Evolutionary conservation across 352 stramenopile genomes (phyloP), one percentile per base, ranked within the genome.

Genomic region (Globisporangium viniferum): DNA sequence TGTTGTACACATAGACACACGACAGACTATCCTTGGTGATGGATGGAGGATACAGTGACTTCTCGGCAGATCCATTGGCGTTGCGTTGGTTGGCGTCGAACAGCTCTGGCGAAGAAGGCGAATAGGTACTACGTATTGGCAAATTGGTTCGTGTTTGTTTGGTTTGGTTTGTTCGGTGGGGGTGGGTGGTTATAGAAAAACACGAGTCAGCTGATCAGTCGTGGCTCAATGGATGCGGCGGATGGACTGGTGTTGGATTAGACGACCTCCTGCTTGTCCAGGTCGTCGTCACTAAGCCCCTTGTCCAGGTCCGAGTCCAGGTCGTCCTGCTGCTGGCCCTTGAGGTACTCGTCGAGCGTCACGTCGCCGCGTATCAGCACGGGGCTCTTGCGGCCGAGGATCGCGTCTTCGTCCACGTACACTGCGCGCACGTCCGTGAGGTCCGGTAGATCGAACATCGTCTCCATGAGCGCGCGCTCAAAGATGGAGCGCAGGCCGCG

Each of bases 381-480:
- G 18, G 95, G 93, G 69, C 88, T 90, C 70, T 96, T 92, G 67
- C 88, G 81, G 24, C 92, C 93, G 64, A 91, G 78, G 49, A 99
- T 96, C 2, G 93, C 93, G 35, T 93, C 81, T 69, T 93, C 90
- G 79, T 99, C 94, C 59, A 99, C 86, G 64, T 98, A 98, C 61
- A 98, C 91, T 14, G 94, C 97, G 62, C 87, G 92, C 46, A 98
- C 93, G 70, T 98, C 82, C 39, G 82, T 71, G 61, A 95, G 82
- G 31, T 97, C 97, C 14, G 97, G 97, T 61, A 98, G 87, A 31
- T 98, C 92, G 80, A 98, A 99, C 89, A 99, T 98, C 35, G 95
- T 98, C 67, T 99, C 95, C 82, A 98, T 97, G 27, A 99, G 86
- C 33, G 97, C 90, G 46, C 82, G 81, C 72, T 97, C 97, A 58